Percentiles rank a stretch among this genome's conserved stretches.
Evolutionary conservation across 345 rosid genomes (phyloP).

Genomic region (Populus davidiana): DNA sequence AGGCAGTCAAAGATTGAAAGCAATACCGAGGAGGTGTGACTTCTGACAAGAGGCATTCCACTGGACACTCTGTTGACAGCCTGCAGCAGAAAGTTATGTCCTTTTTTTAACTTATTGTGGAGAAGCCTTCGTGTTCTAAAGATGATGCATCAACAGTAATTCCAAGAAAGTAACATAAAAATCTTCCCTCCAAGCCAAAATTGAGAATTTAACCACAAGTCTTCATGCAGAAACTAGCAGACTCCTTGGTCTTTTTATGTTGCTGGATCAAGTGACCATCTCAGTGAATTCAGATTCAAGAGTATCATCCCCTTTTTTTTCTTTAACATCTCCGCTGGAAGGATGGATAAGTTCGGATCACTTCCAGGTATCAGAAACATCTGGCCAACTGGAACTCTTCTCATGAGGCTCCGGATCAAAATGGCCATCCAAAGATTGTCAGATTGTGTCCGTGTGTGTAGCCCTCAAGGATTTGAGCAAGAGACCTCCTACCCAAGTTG

Average conservation of each 20-base stretch:
- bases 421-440: conserved; percentile 67
- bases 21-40: neutral
- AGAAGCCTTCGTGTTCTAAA: neutral
- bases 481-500: conserved; percentile 66
- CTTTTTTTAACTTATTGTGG: neutral
- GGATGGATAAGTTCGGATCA: conserved; percentile 46
- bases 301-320: conserved; percentile 29
- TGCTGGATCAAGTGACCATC: conserved; percentile 31
- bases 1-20: neutral
- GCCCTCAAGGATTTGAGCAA: conserved; percentile 49
- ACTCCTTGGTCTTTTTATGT: neutral
- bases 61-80: neutral
- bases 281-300: conserved; percentile 41
- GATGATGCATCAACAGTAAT: neutral
- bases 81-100: neutral
- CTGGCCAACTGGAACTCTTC: conserved; percentile 52
- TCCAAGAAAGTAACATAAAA: neutral
- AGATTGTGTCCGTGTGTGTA: conserved; percentile 59
- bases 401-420: conserved; percentile 55
- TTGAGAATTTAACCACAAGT: neutral
- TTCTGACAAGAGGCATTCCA: neutral
- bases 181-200: neutral
- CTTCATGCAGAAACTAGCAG: neutral
- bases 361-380: conserved; percentile 57
- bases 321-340: conserved; percentile 50